Conservation (phyloP, 2,329 filamentous ascomycete genomes). For the Metarhizium brunneum region DNA sequence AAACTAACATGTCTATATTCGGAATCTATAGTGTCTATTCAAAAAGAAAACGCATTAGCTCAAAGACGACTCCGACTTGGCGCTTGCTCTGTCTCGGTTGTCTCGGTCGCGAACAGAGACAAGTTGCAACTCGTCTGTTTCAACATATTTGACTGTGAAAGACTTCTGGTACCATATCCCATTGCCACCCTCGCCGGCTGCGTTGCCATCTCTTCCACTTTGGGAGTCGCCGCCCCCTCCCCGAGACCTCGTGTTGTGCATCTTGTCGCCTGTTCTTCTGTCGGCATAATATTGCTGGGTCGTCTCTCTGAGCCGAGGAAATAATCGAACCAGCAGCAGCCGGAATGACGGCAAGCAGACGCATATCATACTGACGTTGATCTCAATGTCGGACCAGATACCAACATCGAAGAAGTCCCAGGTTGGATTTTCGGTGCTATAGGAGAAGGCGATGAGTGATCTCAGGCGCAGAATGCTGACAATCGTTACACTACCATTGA, state of each 20-base stretch:
- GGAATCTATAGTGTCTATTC: background rate
- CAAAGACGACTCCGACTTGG: background rate
- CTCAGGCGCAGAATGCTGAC: conserved; percentile 13
- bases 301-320: background rate
- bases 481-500: conserved; percentile 11
- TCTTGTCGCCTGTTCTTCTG: background rate
- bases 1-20: background rate
- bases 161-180: background rate
- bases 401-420: conserved; percentile 13
- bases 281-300: background rate
- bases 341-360: conserved; percentile 17
- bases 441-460: conserved; percentile 11
- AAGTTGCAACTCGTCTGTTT: background rate
- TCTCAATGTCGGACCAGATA: conserved; percentile 17
- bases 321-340: conserved; percentile 9
- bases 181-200: background rate
- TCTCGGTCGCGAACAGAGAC: background rate
- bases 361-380: conserved; percentile 7
- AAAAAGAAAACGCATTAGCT: background rate
- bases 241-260: background rate
- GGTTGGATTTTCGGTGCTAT: conserved; percentile 11
- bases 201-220: background rate
- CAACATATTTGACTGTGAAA: background rate
- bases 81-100: background rate
- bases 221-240: background rate